A percentile compares a stretch with the other conserved stretches of the same genome.
These are phyloP conservation scores for Solanum clarkiae DNA, from an alignment of 257 asterid species.

Conservation along the genomic window DNA sequence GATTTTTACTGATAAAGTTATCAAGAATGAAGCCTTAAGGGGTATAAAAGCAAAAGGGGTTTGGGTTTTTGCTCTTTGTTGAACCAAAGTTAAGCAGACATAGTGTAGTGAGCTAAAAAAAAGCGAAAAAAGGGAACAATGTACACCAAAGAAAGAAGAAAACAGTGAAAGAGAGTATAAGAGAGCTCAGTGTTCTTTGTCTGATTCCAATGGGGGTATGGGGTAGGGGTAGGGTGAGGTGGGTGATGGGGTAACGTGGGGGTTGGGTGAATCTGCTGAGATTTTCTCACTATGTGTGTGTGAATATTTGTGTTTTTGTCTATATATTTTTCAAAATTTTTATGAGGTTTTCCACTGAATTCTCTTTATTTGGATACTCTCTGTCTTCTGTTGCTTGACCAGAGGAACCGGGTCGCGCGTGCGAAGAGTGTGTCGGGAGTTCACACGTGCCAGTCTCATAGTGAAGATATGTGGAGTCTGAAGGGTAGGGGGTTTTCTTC, in stretches of 20 bases:
- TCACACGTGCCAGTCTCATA: not conserved
- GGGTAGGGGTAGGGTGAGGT: not conserved
- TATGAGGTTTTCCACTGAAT: not conserved
- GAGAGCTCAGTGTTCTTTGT: not conserved
- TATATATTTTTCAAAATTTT: too few species aligned
- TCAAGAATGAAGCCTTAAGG: not conserved
- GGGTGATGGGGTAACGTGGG: not conserved
- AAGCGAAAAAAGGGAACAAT: not conserved
- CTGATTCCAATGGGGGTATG: not conserved
- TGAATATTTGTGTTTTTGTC: not conserved
- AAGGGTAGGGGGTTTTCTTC: too few species aligned
- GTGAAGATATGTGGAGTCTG: not conserved
- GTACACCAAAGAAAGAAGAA: not conserved
- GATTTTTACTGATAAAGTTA: slow-evolving; percentile 19
- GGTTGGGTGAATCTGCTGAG: not conserved
- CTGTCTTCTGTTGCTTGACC: not conserved
- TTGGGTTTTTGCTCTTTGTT: slow-evolving; percentile 12
- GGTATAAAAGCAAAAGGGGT: not conserved
- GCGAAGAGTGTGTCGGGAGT: not conserved
- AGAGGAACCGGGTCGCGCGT: not conserved
- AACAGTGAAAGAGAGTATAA: not conserved
- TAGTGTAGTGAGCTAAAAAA: not conserved
- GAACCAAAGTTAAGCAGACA: not conserved
- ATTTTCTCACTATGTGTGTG: not conserved
- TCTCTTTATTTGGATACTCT: not conserved